Percentiles rank a stretch among this genome's conserved stretches.
phyloP scores from a whole-genome alignment of 1,284 basidiomycete species.

The Cutaneotrichosporon cyanovorans region DNA sequence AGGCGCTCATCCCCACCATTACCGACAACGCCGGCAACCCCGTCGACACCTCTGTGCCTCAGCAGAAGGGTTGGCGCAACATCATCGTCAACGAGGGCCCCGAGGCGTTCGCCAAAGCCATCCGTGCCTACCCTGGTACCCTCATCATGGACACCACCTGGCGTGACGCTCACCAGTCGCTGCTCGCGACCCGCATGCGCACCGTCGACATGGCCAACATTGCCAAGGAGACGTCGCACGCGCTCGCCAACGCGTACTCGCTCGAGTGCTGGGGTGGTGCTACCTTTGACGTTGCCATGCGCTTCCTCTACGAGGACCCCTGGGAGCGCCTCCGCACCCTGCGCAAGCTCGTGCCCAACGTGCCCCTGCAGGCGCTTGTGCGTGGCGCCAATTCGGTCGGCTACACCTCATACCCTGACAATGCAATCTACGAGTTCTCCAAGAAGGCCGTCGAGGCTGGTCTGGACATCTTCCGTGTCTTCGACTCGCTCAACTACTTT shows the following conservation, averaged over 20 bases:
- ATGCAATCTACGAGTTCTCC: conserved; percentile 98
- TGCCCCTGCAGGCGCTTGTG: conserved; percentile 96
- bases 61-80: conserved; percentile 90
- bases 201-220: conserved; percentile 99
- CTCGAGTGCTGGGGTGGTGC: conserved; percentile 99
- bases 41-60: conserved; percentile 74
- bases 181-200: conserved; percentile 91
- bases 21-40: conserved; percentile 66
- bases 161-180: conserved; percentile 98
- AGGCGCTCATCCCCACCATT: conserved; percentile 77
- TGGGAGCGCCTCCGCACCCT: conserved; percentile 96
- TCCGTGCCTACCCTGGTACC: conserved; percentile 89
- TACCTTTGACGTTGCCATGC: conserved; percentile 99
- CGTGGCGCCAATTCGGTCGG: conserved; percentile 99
- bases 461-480: conserved; percentile 99
- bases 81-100: conserved; percentile 98
- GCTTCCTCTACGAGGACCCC: conserved; percentile 99
- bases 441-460: conserved; percentile 98
- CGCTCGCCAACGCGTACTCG: conserved; percentile 90
- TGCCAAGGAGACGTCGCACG: conserved; percentile 93
- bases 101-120: conserved; percentile 96
- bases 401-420: conserved; percentile 98
- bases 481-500: conserved; percentile 97
- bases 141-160: conserved; percentile 98
- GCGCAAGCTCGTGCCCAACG: conserved; percentile 94